These are phyloP conservation scores for Lipomyces sp. DNA, from an alignment of 805 yeast genomes.

Conservation along the genomic window DNA sequence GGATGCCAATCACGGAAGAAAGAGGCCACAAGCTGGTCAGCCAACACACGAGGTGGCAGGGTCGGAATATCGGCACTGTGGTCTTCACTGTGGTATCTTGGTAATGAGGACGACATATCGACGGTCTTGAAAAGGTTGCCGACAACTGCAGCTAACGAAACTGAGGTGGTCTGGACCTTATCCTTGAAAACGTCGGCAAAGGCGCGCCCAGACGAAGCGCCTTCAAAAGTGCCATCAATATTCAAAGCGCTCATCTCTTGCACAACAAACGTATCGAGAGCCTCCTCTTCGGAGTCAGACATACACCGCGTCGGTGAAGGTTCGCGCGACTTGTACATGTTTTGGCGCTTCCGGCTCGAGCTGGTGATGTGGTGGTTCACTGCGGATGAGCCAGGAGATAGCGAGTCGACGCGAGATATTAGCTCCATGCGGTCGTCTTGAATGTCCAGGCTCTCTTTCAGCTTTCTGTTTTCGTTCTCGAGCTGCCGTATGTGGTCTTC, in stretches of 20 bases:
- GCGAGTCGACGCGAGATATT: constrained; percentile 35
- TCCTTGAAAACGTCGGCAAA: constrained; percentile 35
- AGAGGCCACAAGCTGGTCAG: constrained; percentile 64
- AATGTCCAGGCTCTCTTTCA: constrained; percentile 59
- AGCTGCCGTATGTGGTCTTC: constrained; percentile 86
- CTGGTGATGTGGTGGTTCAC: background rate
- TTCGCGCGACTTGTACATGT: background rate
- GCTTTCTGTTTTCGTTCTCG: constrained; percentile 72
- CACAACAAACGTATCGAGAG: constrained; percentile 32
- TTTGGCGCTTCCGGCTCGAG: constrained; percentile 3
- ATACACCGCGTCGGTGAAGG: background rate
- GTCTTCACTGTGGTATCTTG: constrained; percentile 10
- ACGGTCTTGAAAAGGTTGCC: constrained; percentile 14
- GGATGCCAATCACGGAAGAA: constrained; percentile 79
- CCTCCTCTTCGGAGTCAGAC: constrained; percentile 22
- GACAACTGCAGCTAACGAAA: constrained; percentile 28
- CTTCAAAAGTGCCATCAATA: constrained; percentile 36
- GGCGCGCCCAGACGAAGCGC: constrained; percentile 38
- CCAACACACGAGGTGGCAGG: constrained; percentile 52
- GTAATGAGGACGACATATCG: constrained; percentile 14
- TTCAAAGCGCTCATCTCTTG: constrained; percentile 33
- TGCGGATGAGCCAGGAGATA: constrained; percentile 18
- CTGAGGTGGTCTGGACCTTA: constrained; percentile 31
- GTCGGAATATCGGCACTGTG: constrained; percentile 18
- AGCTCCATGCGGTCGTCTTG: constrained; percentile 61